Conservation (phyloP, 129 eudicot species). For the Tanacetum coccineum region DNA sequence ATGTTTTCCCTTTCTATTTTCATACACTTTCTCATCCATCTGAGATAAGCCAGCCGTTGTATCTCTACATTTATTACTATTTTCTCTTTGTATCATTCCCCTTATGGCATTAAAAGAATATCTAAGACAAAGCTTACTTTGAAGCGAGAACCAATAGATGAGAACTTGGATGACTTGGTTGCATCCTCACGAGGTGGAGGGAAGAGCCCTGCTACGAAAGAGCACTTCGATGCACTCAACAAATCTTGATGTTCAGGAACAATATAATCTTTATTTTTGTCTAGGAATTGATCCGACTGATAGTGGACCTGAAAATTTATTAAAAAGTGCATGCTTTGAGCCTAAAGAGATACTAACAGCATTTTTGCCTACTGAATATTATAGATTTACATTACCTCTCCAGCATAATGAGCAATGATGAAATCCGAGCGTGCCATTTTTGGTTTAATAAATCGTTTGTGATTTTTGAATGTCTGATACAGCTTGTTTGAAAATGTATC, state of each 20-base stretch:
- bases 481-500: constrained; percentile 94
- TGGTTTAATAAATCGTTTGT: constrained; percentile 83
- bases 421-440: constrained; percentile 91
- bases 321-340: constrained; percentile 15
- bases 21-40: too few relatives aligned
- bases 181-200: constrained; percentile 78
- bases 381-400: constrained; percentile 57
- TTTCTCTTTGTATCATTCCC: background rate
- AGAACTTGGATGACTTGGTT: constrained; percentile 67
- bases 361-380: constrained; percentile 5
- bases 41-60: background rate
- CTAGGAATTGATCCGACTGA: constrained; percentile 84
- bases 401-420: constrained; percentile 95
- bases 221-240: constrained; percentile 82
- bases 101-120: background rate
- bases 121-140: constrained; percentile 44
- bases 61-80: constrained; percentile 4
- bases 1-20: background rate
- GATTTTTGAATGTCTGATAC: constrained; percentile 73
- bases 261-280: constrained; percentile 92
- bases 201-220: constrained; percentile 83
- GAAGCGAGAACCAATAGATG: constrained; percentile 96
- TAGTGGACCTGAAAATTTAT: constrained; percentile 65
- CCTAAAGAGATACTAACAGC: constrained; percentile 13
- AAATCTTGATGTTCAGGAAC: constrained; percentile 97